Percentiles rank a stretch among this genome's conserved stretches.
phyloP scores from a whole-genome alignment of 306 rosid species.

The Pterocarpus santalinus region DNA sequence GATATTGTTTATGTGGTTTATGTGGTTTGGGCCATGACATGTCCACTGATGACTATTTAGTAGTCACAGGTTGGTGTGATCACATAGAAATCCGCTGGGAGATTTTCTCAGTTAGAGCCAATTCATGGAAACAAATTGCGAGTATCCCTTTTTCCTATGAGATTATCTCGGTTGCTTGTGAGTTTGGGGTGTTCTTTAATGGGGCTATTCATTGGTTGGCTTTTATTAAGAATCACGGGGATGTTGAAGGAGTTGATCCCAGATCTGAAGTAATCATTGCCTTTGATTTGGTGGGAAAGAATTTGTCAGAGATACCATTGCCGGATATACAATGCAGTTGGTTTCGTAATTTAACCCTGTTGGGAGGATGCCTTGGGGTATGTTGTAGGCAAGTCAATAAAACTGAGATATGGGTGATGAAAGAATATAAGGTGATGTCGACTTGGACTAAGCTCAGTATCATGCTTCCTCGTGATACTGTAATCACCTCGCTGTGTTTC shows the following conservation, averaged over 20 bases:
- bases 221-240: too few relatives aligned
- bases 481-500: not conserved
- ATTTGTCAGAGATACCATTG: not conserved
- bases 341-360: not conserved
- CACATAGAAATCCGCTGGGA: not conserved
- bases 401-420: slow-evolving; percentile 36
- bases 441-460: slow-evolving; percentile 18
- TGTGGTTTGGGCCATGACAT: not conserved
- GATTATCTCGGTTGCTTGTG: not conserved
- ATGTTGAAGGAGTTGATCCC: too few relatives aligned
- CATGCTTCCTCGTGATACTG: not conserved
- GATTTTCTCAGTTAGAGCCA: slow-evolving; percentile 22
- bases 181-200: not conserved
- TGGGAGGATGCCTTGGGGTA: slow-evolving; percentile 29
- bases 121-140: slow-evolving; percentile 15
- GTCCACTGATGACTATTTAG: not conserved
- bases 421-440: not conserved
- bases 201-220: slow-evolving; percentile 37
- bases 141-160: not conserved
- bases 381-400: not conserved
- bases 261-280: not conserved
- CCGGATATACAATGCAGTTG: not conserved
- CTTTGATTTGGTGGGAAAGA: slow-evolving; percentile 17
- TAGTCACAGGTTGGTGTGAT: not conserved
- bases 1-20: not conserved